Base-by-base conservation (phyloP, 257 asterid species). In the Solanum virginianum region DNA sequence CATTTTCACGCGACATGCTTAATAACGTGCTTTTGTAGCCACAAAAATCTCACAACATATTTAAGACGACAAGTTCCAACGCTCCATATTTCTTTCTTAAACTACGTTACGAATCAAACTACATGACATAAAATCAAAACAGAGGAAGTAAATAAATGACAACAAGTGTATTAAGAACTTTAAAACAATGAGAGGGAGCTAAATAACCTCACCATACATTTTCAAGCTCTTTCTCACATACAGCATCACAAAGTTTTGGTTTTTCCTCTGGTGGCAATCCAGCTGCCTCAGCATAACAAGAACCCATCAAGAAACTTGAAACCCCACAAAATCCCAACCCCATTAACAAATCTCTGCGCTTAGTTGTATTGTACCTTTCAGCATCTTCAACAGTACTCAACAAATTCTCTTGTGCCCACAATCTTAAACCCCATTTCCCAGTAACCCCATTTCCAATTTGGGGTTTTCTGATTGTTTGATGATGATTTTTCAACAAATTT, bases 261-360 rank as follows among this genome's bases (percentile, higher is more conserved):
- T 95, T 94, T 65, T 96, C 94, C 87, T 96, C 98, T 2, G 94
- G 98, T 53, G 99, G 98, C 91, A 96, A 91, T 55, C 98, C 98
- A 89, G 97, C 97, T 36, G 97, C 98, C 80, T 89, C 90, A 55
- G 91, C 89, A 85, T 83, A 84, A 85, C 84, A 66, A 45, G 89
- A 88, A 85, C 90, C 88, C 62, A 87, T 55, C 51, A 89, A 22
- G 26, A 92, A 85, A 87, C 93, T 86, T 11, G 54, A 71, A 89
- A 6, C 55, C 88, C 68, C 80, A 93, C 93, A 26, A 89, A 84
- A 65, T 83, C 90, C 83, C 56, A 60, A 36, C 79, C 72, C 84
- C 59, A 94, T 82, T 65, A 79, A 5, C 41, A 92, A 63, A 24
- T 88, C 87, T 82, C 96, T 92, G 18, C 95, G 95, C 80, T 85